Conservation (phyloP, 2,329 filamentous ascomycete genomes). For the Neurospora sp. region DNA sequence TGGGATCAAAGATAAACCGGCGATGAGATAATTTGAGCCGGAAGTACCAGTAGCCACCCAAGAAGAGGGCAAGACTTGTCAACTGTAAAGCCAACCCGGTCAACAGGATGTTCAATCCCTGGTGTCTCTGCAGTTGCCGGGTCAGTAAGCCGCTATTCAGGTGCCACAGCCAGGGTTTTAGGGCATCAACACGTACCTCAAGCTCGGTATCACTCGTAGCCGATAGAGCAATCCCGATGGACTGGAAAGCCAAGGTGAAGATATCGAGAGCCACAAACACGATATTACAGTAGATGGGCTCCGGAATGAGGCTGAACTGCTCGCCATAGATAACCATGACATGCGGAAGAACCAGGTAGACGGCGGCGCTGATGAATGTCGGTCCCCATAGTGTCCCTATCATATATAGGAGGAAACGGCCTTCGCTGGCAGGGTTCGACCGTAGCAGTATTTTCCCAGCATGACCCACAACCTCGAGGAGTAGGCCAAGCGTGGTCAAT, state of each 20-base stretch:
- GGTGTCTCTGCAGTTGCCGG: slow-evolving; percentile 18
- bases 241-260: slow-evolving; percentile 25
- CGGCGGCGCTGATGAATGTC: slow-evolving; percentile 32
- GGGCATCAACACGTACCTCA: slow-evolving; percentile 24
- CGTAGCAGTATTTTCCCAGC: slow-evolving; percentile 34
- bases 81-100: slow-evolving; percentile 36
- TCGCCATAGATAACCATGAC: slow-evolving; percentile 38
- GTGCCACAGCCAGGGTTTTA: not conserved
- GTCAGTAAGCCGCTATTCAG: slow-evolving; percentile 5
- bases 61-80: slow-evolving; percentile 29
- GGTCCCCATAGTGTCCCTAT: slow-evolving; percentile 39
- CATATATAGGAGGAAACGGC: slow-evolving; percentile 34
- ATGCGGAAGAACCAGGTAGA: slow-evolving; percentile 36
- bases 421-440: slow-evolving; percentile 22
- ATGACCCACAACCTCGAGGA: slow-evolving; percentile 37
- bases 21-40: slow-evolving; percentile 28
- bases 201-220: slow-evolving; percentile 24
- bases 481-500: slow-evolving; percentile 30
- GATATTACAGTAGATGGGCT: slow-evolving; percentile 26
- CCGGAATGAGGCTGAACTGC: slow-evolving; percentile 25
- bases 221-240: slow-evolving; percentile 30
- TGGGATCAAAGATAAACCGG: slow-evolving; percentile 28
- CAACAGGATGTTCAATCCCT: slow-evolving; percentile 30
- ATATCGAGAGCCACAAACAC: slow-evolving; percentile 26
- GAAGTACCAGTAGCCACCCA: slow-evolving; percentile 31